These are phyloP conservation scores for Penicillium simplicissimum DNA, from an alignment of 495 filamentous ascomycete species.

Conservation along the genomic window DNA sequence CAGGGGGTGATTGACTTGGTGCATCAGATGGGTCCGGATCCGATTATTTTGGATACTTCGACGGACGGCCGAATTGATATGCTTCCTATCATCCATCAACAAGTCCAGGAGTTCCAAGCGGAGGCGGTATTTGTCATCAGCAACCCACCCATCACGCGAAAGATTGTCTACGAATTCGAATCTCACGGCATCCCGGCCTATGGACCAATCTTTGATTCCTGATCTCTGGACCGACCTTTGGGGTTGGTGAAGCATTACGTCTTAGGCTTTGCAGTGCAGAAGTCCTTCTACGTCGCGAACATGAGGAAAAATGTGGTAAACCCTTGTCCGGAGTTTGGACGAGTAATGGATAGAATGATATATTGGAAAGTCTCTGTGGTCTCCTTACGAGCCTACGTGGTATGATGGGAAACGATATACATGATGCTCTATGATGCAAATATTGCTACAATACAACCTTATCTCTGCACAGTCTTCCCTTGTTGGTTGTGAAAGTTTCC, in stretches of 20 bases:
- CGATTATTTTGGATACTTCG: conserved; percentile 53
- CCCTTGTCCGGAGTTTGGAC: neutral
- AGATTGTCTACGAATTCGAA: conserved; percentile 68
- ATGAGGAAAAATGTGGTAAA: neutral
- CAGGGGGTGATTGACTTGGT: conserved; percentile 48
- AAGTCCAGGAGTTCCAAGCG: conserved; percentile 56
- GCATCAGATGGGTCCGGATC: conserved; percentile 47
- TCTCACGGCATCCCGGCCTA: conserved; percentile 63
- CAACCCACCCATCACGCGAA: conserved; percentile 65
- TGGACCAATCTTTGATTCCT: conserved; percentile 74
- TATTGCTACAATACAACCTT: neutral
- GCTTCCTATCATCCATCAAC: conserved; percentile 52
- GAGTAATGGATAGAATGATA: neutral
- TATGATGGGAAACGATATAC: neutral
- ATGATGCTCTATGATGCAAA: neutral
- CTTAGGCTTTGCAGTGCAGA: neutral
- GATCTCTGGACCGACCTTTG: conserved; percentile 1
- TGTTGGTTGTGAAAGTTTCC: too few relatives aligned
- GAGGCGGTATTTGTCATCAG: conserved; percentile 72
- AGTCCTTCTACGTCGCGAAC: neutral
- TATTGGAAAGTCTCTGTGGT: neutral
- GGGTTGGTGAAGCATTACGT: neutral
- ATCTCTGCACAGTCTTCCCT: neutral
- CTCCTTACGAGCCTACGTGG: neutral
- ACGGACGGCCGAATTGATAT: conserved; percentile 48